Conservation (phyloP, 2,329 filamentous ascomycete species). For the Cladophialophora psammophila region DNA sequence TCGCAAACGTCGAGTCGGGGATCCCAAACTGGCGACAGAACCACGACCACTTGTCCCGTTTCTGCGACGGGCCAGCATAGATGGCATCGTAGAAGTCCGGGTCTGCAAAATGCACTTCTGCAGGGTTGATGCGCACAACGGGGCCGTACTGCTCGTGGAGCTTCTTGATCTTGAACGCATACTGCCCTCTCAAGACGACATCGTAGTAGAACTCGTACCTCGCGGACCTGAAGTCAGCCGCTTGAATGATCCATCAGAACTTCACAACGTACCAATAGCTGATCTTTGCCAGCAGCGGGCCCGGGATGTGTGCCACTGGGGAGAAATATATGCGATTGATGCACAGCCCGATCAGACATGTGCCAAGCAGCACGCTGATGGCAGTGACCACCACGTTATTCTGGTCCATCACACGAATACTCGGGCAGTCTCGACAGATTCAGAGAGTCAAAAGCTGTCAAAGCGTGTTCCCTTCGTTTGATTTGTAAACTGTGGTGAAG, state of each 20-base stretch:
- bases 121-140: slow-evolving; percentile 44
- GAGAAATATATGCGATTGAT: slow-evolving; percentile 36
- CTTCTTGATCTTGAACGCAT: slow-evolving; percentile 45
- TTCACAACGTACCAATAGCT: no score
- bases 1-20: slow-evolving; percentile 29
- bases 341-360: slow-evolving; percentile 16
- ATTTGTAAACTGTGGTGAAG: no score
- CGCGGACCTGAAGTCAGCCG: neutral
- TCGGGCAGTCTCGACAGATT: no score
- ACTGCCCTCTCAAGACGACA: slow-evolving; percentile 44
- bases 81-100: slow-evolving; percentile 45
- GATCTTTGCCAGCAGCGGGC: slow-evolving; percentile 44
- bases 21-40: slow-evolving; percentile 28
- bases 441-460: no score
- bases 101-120: slow-evolving; percentile 43
- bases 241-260: no score
- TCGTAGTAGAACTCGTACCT: slow-evolving; percentile 48
- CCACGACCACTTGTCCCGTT: slow-evolving; percentile 42
- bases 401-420: neutral
- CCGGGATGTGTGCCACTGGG: slow-evolving; percentile 40
- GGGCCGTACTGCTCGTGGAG: slow-evolving; percentile 48
- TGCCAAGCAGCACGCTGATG: slow-evolving; percentile 3
- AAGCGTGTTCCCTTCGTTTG: no score
- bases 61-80: slow-evolving; percentile 40
- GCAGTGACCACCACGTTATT: neutral